These are phyloP conservation scores for Dothistroma pini DNA, from an alignment of 2,329 filamentous ascomycete genomes.

Conservation along the genomic window DNA sequence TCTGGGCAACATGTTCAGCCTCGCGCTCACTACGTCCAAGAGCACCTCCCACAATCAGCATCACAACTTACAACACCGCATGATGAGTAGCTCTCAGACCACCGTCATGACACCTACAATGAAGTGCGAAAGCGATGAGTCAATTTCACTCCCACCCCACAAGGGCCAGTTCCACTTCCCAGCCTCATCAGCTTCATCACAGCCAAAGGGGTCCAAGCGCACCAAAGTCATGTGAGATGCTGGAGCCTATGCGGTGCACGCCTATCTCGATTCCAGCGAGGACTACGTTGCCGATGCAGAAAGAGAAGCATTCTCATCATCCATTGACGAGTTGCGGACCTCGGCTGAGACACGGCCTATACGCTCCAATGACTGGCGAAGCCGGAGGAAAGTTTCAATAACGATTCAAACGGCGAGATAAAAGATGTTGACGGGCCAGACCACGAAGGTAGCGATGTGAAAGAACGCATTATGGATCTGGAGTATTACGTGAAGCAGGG, in stretches of 20 bases:
- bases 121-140: background rate
- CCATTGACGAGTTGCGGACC: background rate
- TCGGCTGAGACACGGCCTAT: background rate
- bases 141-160: background rate
- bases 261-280: background rate
- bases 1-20: background rate
- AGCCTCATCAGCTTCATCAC: background rate
- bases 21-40: background rate
- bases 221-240: background rate
- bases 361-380: background rate
- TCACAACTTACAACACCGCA: background rate
- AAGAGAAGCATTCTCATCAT: background rate
- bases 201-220: background rate
- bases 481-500: background rate
- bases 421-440: background rate
- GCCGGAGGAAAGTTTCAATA: background rate
- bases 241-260: background rate
- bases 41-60: background rate
- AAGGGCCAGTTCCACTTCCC: background rate
- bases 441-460: background rate
- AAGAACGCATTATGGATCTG: background rate
- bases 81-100: background rate
- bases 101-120: background rate
- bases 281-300: background rate
- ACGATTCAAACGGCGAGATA: background rate